These are phyloP conservation scores for Ambispora gerdemannii DNA, from an alignment of 192 early-diverging fungal genomes.

Conservation along the genomic window DNA sequence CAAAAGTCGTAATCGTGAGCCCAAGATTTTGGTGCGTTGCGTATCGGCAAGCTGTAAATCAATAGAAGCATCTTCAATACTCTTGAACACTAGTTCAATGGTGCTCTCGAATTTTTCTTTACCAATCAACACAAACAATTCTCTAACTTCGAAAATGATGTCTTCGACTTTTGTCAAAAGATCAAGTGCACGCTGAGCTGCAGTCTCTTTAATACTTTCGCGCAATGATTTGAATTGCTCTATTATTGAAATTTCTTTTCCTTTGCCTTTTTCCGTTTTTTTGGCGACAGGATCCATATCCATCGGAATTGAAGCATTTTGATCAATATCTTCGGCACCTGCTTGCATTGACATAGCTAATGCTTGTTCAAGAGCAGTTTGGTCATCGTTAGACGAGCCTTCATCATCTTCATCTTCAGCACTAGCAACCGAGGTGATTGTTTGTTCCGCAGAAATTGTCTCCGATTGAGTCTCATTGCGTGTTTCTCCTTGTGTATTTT, in stretches of 20 bases:
- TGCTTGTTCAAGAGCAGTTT: conserved; percentile 13
- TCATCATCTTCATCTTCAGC: conserved; percentile 33
- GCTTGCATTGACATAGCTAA: conserved; percentile 28
- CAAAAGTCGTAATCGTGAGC: conserved; percentile 54
- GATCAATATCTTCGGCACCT: not conserved
- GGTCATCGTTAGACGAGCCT: not conserved
- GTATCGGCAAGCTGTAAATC: conserved; percentile 1
- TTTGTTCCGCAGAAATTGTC: conserved; percentile 31
- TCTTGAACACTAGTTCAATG: conserved; percentile 33
- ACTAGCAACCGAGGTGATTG: conserved; percentile 35
- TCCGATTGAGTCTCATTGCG: conserved; percentile 31
- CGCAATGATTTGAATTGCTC: conserved; percentile 41
- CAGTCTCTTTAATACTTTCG: conserved; percentile 41
- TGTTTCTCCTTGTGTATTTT: conserved; percentile 15
- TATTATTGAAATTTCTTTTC: conserved; percentile 43
- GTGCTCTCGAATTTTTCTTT: conserved; percentile 44
- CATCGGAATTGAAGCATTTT: not conserved
- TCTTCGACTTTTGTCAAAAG: conserved; percentile 56
- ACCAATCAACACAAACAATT: conserved; percentile 56
- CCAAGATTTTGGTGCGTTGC: conserved; percentile 33
- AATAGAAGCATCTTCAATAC: conserved; percentile 28
- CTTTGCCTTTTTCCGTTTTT: conserved; percentile 48
- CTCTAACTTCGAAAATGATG: conserved; percentile 65
- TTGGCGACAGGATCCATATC: conserved; percentile 28
- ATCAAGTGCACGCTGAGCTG: conserved; percentile 36